Evolutionary conservation across 441 rosid genomes (phyloP), one percentile per base, ranked within the genome.

Genomic region (Rhodomyrtus psidioides): DNA sequence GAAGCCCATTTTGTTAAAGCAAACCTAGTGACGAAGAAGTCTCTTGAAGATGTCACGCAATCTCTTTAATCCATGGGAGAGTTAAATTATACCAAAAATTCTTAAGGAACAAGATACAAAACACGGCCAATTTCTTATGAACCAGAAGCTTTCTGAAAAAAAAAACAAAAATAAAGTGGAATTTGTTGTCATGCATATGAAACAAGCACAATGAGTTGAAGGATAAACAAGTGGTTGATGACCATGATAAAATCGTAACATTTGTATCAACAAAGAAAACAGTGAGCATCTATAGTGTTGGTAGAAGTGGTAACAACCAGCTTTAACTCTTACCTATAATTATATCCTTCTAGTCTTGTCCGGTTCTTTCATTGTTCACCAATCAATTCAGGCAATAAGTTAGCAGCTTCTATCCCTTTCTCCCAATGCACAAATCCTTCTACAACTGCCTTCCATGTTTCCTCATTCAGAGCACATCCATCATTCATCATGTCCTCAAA

Each of bases 401-500:
- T 91, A 82, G 89, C 88, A 44, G 88, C 90, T 88, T 91, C 89
- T 53, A 76, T 81, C 75, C 89, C 91, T 81, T 90, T 90, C n/a
- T 26, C 84, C 76, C 82, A 87, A 85, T 91, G 93, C 90, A 91
- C 89, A 83, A 93, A 91, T 85, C 89, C 89, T 83, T 84, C 83
- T 82, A 93, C 21, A 39, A 94, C 84, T 60, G 84, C 82, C 82
- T 74, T 87, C 98, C 97, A 95, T 51, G 88, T 91, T 86, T 88
- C 94, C 90, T 86, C 88, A 8, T 89, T 91, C 53, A 95, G 94
- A 56, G 89, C 86, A 84, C 92, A 93, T 56, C 98, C 98, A 88
- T 97, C 98, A 74, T 51, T 34, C 55, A 92, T 89, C 95, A 96
- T 94, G 87, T 95, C 98, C 60, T 94, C 91, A 49, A 94, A 85